Conservation (phyloP, 2,329 filamentous ascomycete genomes). For the Volutella citrinella region DNA sequence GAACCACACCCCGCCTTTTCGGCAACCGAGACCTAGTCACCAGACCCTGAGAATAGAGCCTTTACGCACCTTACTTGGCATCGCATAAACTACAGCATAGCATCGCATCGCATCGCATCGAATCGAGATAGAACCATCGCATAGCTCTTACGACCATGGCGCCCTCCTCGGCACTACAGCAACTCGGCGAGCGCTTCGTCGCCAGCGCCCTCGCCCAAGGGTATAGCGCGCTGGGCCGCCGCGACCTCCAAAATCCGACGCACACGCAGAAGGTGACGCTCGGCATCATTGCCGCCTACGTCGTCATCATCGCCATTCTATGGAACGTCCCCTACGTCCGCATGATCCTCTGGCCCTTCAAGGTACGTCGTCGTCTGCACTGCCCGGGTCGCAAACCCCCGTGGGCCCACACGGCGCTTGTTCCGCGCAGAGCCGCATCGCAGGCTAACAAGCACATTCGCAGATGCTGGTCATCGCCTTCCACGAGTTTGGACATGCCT, state of each 20-base stretch:
- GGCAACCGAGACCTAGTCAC: too few species aligned
- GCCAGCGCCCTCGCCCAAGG: too few species aligned
- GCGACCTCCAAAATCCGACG: slow-evolving; percentile 56
- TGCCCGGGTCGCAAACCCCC: too few species aligned
- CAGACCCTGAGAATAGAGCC: too few species aligned
- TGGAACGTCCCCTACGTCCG: slow-evolving; percentile 80
- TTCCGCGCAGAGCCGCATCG: too few species aligned
- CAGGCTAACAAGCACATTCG: slow-evolving; percentile 7
- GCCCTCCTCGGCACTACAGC: slow-evolving; percentile 14
- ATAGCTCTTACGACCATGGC: slow-evolving; percentile 21
- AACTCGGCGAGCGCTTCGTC: slow-evolving; percentile 12
- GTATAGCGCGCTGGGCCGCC: slow-evolving; percentile 40
- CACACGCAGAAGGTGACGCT: slow-evolving; percentile 69
- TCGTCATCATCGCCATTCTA: slow-evolving; percentile 70
- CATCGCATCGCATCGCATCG: too few species aligned
- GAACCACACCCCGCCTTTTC: too few species aligned
- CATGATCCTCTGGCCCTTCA: slow-evolving; percentile 77
- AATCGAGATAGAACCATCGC: too few species aligned
- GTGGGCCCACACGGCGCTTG: too few species aligned
- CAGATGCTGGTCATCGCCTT: slow-evolving; percentile 83
- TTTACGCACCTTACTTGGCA: too few species aligned
- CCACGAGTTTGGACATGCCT: slow-evolving; percentile 76
- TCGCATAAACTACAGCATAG: too few species aligned
- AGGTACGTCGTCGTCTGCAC: too few species aligned
- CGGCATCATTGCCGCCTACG: slow-evolving; percentile 68